A percentile compares a stretch with the other conserved stretches of the same genome.
Conservation (phyloP, 768 basidiomycete genomes). For the Hysterangium stoloniferum region DNA sequence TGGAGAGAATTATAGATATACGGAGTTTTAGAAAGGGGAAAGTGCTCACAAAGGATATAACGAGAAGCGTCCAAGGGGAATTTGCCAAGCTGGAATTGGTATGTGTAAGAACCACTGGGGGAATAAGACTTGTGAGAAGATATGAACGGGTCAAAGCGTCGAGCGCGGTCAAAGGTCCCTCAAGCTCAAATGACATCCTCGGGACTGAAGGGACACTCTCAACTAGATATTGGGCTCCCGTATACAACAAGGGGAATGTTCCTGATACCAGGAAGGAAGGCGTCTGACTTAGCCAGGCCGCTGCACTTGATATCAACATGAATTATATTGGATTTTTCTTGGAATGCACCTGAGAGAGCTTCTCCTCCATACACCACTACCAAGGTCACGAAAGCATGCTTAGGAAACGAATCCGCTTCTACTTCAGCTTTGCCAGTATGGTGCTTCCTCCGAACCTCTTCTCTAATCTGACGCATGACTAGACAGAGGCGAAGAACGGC, state of each 20-base stretch:
- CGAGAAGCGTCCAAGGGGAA: constrained; percentile 71
- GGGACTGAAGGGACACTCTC: constrained; percentile 53
- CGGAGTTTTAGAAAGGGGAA: not conserved
- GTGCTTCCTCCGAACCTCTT: constrained; percentile 39
- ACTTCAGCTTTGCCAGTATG: constrained; percentile 23
- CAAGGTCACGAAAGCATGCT: constrained; percentile 48
- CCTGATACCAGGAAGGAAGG: constrained; percentile 80
- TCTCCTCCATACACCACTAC: constrained; percentile 78
- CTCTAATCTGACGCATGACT: constrained; percentile 58
- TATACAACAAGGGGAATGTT: constrained; percentile 54
- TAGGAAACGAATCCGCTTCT: constrained; percentile 46
- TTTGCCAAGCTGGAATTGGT: constrained; percentile 40
- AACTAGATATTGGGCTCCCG: constrained; percentile 50
- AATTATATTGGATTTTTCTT: not conserved
- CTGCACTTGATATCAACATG: constrained; percentile 26
- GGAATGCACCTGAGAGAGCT: constrained; percentile 49
- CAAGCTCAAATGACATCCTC: constrained; percentile 41
- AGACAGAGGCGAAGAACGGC: constrained; percentile 66
- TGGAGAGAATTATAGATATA: not conserved
- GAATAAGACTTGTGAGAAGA: constrained; percentile 70
- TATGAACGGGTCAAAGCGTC: constrained; percentile 77
- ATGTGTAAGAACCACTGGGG: constrained; percentile 55
- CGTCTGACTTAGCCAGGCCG: constrained; percentile 53
- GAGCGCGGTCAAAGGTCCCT: constrained; percentile 64
- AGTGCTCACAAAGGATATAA: constrained; percentile 61